A percentile compares a stretch with the other conserved stretches of the same genome.
These are phyloP conservation scores for Pseudotsuga menziesii DNA, from an alignment of 75 land plant species.

Conservation along the genomic window DNA sequence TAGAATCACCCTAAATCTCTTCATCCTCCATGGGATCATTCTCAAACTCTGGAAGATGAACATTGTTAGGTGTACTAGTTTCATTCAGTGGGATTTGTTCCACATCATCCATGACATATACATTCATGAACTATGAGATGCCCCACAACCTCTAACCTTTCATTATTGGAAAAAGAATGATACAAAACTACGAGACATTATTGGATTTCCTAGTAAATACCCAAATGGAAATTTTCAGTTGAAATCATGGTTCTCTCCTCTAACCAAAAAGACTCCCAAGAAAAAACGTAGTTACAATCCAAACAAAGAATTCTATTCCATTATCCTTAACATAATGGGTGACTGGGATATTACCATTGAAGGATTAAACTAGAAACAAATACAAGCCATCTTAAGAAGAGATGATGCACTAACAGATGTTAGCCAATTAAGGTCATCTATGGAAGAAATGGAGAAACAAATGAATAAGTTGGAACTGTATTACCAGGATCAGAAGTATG, in stretches of 20 bases:
- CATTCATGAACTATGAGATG: no score
- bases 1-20: no score
- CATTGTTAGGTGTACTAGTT: no score
- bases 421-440: conserved; percentile 37
- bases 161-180: no score
- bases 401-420: conserved; percentile 59
- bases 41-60: no score
- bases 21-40: no score
- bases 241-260: conserved; percentile 14
- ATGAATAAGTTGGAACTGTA: conserved; percentile 41
- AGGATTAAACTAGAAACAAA: conserved; percentile 41
- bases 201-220: not conserved
- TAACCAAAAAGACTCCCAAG: conserved; percentile 26
- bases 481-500: conserved; percentile 42
- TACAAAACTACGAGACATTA: conserved; percentile 8
- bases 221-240: conserved; percentile 14
- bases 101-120: no score
- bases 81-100: no score
- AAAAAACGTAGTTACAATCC: not conserved
- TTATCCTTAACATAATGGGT: not conserved
- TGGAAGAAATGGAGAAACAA: conserved; percentile 49
- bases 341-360: conserved; percentile 13
- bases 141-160: no score
- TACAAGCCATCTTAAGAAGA: conserved; percentile 45
- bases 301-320: not conserved